phyloP scores from a whole-genome alignment of 805 yeast species.

The Candida sanyiensis region DNA sequence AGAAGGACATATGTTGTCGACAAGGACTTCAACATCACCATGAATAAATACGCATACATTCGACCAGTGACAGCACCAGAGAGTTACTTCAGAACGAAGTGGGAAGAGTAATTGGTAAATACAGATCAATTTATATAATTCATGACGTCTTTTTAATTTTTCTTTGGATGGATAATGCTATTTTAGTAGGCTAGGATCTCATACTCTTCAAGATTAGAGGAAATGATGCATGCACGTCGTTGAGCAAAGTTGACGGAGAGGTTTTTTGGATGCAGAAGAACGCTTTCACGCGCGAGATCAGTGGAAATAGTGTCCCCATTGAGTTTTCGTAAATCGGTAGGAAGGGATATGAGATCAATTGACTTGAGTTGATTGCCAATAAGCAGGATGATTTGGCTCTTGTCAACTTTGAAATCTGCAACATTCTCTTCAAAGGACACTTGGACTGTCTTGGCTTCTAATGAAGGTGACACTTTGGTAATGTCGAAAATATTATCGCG shows the following conservation, averaged over 20 bases:
- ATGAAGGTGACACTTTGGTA: conserved; percentile 2
- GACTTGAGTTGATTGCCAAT: conserved; percentile 1
- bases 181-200: conserved; percentile 1
- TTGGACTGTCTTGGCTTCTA: neutral
- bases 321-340: neutral
- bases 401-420: conserved; percentile 12
- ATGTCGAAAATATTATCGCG: conserved; percentile 14
- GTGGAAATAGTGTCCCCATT: neutral
- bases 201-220: conserved; percentile 25
- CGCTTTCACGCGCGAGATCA: conserved; percentile 22
- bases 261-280: too few species aligned
- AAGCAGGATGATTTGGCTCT: conserved; percentile 11
- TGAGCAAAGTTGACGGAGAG: conserved; percentile 27
- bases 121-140: too few species aligned
- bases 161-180: neutral
- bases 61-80: conserved; percentile 7
- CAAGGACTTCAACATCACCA: conserved; percentile 9
- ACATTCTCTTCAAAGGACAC: conserved; percentile 4
- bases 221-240: conserved; percentile 34
- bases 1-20: conserved; percentile 19
- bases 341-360: neutral
- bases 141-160: conserved; percentile 1
- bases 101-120: neutral
- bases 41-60: conserved; percentile 20
- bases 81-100: conserved; percentile 1